These are phyloP conservation scores for Hypoxylon fuscum DNA, from an alignment of 495 filamentous ascomycete genomes.

Conservation along the genomic window DNA sequence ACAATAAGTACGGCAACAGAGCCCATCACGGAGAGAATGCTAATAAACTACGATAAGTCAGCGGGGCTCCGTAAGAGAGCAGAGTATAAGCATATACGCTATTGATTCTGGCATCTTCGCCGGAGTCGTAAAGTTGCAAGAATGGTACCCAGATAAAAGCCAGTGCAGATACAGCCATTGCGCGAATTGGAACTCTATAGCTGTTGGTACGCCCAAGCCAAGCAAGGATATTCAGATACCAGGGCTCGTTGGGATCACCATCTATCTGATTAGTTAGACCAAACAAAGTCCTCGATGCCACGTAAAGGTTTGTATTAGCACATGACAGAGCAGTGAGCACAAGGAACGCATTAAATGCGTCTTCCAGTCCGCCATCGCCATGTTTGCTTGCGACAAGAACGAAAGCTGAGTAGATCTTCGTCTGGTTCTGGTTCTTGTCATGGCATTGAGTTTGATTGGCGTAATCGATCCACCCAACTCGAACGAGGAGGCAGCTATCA, in stretches of 20 bases:
- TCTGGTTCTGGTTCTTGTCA: neutral
- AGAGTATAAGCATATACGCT: neutral
- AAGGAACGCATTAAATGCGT: slow-evolving; percentile 37
- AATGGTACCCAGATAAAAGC: slow-evolving; percentile 41
- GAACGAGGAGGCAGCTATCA: slow-evolving; percentile 26
- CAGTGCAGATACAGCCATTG: slow-evolving; percentile 48
- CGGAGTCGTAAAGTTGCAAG: slow-evolving; percentile 34
- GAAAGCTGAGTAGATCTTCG: slow-evolving; percentile 44
- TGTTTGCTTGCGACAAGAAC: slow-evolving; percentile 46
- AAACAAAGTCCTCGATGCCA: slow-evolving; percentile 54
- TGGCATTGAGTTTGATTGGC: neutral
- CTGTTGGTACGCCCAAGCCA: slow-evolving; percentile 52
- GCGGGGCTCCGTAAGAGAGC: neutral
- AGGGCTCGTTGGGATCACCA: slow-evolving; percentile 39
- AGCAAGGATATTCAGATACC: slow-evolving; percentile 33
- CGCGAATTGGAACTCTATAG: slow-evolving; percentile 51
- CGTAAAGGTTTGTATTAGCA: slow-evolving; percentile 54
- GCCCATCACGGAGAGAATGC: slow-evolving; percentile 45
- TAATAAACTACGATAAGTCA: slow-evolving; percentile 42
- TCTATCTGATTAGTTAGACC: slow-evolving; percentile 47
- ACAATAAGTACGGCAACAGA: slow-evolving; percentile 49
- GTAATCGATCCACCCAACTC: slow-evolving; percentile 29
- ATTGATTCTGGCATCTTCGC: neutral
- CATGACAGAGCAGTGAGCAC: slow-evolving; percentile 37
- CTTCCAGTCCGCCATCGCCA: slow-evolving; percentile 19